Conservation (phyloP, 2,329 filamentous ascomycete species). For the Xylaria sp. region DNA sequence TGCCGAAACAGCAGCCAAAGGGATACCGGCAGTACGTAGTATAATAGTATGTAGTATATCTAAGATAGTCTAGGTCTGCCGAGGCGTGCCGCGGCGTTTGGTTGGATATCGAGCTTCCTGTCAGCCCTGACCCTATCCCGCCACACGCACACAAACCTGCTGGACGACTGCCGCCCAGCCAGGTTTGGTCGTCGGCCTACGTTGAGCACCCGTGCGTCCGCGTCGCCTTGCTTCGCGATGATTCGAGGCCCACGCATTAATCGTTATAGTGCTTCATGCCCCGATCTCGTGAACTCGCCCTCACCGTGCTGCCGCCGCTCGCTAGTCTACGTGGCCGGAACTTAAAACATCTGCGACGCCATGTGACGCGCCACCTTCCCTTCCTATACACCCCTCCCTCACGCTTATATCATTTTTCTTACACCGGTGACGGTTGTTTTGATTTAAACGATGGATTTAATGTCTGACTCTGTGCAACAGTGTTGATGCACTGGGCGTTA, state of each 20-base stretch:
- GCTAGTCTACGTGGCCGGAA: not conserved
- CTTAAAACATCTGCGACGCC: not conserved
- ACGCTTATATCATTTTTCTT: not conserved
- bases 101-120: conserved; percentile 4
- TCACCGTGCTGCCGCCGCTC: not conserved
- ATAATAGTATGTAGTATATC: no score
- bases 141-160: conserved; percentile 6
- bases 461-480: conserved; percentile 21
- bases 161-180: not conserved
- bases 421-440: no score
- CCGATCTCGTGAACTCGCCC: not conserved
- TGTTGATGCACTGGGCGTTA: conserved; percentile 28
- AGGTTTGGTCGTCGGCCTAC: not conserved
- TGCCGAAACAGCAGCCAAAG: no score
- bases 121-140: conserved; percentile 18
- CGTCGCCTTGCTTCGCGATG: conserved; percentile 3
- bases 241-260: conserved; percentile 3
- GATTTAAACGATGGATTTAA: no score
- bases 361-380: conserved; percentile 13
- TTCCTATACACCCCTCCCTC: conserved; percentile 14
- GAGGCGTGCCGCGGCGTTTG: conserved; percentile 7
- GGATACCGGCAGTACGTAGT: no score
- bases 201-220: not conserved
- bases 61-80: conserved; percentile 3
- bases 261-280: not conserved